Evolutionary conservation across 495 filamentous ascomycete genomes (phyloP).

Genomic region (Penicillium coprophilum): DNA sequence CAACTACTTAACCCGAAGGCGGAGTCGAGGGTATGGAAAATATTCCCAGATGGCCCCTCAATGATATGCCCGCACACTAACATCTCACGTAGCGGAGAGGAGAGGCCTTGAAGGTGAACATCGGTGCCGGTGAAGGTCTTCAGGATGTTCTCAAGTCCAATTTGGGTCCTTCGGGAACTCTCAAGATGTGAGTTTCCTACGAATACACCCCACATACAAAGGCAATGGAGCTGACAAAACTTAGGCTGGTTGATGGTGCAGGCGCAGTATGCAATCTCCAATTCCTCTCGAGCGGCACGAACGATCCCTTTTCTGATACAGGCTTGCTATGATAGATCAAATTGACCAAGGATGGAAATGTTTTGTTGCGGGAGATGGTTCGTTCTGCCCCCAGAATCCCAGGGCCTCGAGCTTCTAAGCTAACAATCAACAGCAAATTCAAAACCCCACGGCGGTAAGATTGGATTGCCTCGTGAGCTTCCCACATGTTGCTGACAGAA

Average conservation of each 20-base stretch:
- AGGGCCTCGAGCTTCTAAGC: conserved; percentile 17
- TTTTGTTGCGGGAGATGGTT: conserved; percentile 95
- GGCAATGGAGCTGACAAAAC: conserved; percentile 33
- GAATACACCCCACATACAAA: neutral
- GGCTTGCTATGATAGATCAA: conserved; percentile 69
- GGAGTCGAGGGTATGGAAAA: conserved; percentile 77
- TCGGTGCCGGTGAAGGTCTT: conserved; percentile 89
- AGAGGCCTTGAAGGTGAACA: conserved; percentile 95
- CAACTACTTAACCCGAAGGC: conserved; percentile 98
- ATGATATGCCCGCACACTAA: conserved; percentile 39
- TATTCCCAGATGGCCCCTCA: conserved; percentile 26
- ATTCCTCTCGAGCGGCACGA: conserved; percentile 12
- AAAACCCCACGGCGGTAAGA: conserved; percentile 82
- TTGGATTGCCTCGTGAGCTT: conserved; percentile 14
- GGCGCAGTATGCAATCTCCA: conserved; percentile 67
- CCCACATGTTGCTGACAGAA: conserved; percentile 27
- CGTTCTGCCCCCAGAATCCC: conserved; percentile 23
- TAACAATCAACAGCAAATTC: conserved; percentile 62
- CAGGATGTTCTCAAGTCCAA: conserved; percentile 98
- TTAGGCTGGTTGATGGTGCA: conserved; percentile 90
- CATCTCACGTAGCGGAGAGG: conserved; percentile 71
- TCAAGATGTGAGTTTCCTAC: conserved; percentile 76
- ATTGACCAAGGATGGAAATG: conserved; percentile 97
- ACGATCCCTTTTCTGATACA: conserved; percentile 17
- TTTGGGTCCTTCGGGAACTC: conserved; percentile 85